These are phyloP conservation scores for Pyrrhoderma noxium DNA, from an alignment of 1,284 basidiomycete species.

Conservation along the genomic window DNA sequence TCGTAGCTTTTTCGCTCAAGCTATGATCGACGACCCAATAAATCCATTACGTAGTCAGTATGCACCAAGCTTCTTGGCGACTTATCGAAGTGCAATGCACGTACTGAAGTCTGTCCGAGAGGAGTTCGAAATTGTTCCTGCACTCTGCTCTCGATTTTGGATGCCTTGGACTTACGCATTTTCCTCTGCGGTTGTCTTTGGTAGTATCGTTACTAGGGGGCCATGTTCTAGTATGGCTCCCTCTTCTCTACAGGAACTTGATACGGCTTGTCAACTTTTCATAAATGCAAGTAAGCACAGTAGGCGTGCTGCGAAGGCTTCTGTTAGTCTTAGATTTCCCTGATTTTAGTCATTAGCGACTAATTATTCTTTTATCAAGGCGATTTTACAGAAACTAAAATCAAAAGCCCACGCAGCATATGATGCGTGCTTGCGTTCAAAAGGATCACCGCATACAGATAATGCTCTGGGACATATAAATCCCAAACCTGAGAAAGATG, in stretches of 20 bases:
- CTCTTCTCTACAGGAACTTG: constrained; percentile 55
- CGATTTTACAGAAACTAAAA: constrained; percentile 44
- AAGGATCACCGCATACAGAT: constrained; percentile 31
- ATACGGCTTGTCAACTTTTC: constrained; percentile 53
- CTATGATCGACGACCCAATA: constrained; percentile 52
- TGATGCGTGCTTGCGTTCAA: constrained; percentile 3
- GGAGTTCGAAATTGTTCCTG: constrained; percentile 47
- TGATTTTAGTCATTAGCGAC: background rate
- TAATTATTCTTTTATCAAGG: constrained; percentile 27
- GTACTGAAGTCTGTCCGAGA: constrained; percentile 48
- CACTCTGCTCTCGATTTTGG: constrained; percentile 48
- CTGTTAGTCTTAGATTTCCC: constrained; percentile 35
- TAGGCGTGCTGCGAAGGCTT: constrained; percentile 49
- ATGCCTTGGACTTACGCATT: constrained; percentile 61
- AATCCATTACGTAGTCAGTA: constrained; percentile 54
- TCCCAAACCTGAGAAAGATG: constrained; percentile 41
- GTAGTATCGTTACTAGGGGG: constrained; percentile 57
- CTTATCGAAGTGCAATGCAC: constrained; percentile 49
- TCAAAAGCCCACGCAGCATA: constrained; percentile 48
- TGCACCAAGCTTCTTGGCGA: constrained; percentile 57
- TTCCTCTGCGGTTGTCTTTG: constrained; percentile 59
- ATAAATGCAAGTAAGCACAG: constrained; percentile 46
- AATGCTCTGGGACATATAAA: constrained; percentile 25
- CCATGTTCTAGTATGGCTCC: constrained; percentile 51
- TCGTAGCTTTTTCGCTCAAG: constrained; percentile 61